A percentile compares a stretch with the other conserved stretches of the same genome.
These are phyloP conservation scores for Scleroderma bovista DNA, from an alignment of 768 basidiomycete genomes.

Conservation along the genomic window DNA sequence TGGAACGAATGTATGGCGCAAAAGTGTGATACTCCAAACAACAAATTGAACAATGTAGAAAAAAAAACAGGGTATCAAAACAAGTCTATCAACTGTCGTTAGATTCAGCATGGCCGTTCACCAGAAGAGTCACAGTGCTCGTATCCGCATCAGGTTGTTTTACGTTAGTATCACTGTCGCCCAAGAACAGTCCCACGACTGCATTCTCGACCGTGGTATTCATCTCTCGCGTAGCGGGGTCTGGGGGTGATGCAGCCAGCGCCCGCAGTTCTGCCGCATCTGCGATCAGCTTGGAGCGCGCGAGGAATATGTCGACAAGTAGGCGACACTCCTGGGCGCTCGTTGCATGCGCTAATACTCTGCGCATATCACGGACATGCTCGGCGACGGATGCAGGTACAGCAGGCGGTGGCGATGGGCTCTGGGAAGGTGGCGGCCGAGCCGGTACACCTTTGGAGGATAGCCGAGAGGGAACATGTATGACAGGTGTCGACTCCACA, in stretches of 20 bases:
- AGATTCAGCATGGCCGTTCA: background rate
- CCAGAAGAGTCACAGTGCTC: background rate
- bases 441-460: constrained; percentile 14
- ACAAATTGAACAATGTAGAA: background rate
- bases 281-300: constrained; percentile 45
- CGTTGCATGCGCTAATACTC: constrained; percentile 60
- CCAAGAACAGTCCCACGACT: constrained; percentile 44
- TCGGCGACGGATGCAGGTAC: constrained; percentile 32
- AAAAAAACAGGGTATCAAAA: constrained; percentile 10
- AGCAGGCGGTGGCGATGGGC: constrained; percentile 13
- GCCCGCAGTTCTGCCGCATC: constrained; percentile 26
- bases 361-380: constrained; percentile 61
- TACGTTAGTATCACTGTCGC: constrained; percentile 12
- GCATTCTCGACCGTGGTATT: constrained; percentile 38
- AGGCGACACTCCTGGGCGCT: constrained; percentile 80
- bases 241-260: constrained; percentile 31
- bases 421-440: constrained; percentile 13
- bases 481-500: background rate
- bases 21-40: background rate
- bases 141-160: background rate
- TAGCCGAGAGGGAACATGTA: constrained; percentile 6
- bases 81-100: background rate
- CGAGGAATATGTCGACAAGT: constrained; percentile 77
- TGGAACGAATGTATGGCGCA: background rate
- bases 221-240: constrained; percentile 13